Percentiles rank a stretch among this genome's conserved stretches.
These are phyloP conservation scores for Trichaptum fuscoviolaceum DNA, from an alignment of 768 basidiomycete genomes.

Conservation along the genomic window DNA sequence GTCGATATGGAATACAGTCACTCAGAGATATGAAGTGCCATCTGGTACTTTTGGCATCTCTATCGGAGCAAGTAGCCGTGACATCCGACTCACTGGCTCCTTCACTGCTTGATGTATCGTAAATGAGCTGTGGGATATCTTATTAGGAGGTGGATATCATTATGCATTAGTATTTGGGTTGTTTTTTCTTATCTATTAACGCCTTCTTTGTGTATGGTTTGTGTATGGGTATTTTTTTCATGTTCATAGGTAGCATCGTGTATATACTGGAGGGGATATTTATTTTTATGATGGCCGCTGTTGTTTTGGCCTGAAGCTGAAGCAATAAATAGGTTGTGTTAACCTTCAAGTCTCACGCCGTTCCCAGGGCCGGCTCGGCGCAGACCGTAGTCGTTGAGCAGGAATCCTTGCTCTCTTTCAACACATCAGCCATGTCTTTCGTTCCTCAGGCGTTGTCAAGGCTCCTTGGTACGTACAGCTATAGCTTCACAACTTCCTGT, in stretches of 20 bases:
- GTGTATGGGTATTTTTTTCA: background rate
- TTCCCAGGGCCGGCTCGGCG: background rate
- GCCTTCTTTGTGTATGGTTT: no score
- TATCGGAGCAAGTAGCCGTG: slow-evolving; percentile 22
- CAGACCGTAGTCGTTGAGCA: background rate
- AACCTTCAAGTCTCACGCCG: no score
- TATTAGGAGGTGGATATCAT: slow-evolving; percentile 45
- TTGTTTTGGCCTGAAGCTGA: no score
- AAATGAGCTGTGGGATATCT: slow-evolving; percentile 35
- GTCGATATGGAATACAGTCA: slow-evolving; percentile 34
- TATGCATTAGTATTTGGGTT: background rate
- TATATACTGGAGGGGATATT: no score
- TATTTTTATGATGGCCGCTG: no score
- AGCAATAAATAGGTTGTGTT: no score
- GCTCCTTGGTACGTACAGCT: slow-evolving; percentile 2
- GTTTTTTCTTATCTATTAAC: background rate
- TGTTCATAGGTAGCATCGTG: background rate
- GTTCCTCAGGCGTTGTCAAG: background rate
- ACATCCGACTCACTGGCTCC: slow-evolving; percentile 13
- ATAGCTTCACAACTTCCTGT: background rate
- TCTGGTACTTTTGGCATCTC: slow-evolving; percentile 25
- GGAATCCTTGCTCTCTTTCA: background rate
- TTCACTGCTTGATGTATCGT: background rate
- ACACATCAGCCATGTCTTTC: background rate
- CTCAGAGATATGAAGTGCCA: slow-evolving; percentile 35